These are phyloP conservation scores for Fusarium sororula DNA, from an alignment of 2,329 filamentous ascomycete species.

Conservation along the genomic window DNA sequence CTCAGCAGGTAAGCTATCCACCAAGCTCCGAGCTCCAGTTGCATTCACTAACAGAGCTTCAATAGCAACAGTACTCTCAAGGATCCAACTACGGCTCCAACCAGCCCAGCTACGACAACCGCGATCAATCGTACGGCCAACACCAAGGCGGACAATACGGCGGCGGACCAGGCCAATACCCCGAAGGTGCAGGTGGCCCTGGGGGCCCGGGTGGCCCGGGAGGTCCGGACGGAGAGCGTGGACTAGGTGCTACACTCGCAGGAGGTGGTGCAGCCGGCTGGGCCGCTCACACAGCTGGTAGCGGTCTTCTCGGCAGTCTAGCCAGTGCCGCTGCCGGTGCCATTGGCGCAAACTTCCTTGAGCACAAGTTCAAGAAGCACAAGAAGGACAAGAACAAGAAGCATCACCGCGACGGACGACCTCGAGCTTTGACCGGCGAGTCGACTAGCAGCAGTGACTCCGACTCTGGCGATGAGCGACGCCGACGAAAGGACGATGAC, in stretches of 20 bases:
- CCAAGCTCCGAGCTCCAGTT: too few relatives aligned
- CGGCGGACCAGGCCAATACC: slow-evolving; percentile 20
- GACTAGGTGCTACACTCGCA: slow-evolving; percentile 60
- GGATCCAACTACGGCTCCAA: slow-evolving; percentile 25
- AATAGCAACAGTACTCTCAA: slow-evolving; percentile 32
- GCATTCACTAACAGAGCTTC: background rate
- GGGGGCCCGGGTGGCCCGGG: slow-evolving; percentile 26
- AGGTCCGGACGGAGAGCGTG: slow-evolving; percentile 53
- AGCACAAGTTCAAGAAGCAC: slow-evolving; percentile 49
- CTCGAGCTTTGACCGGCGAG: slow-evolving; percentile 29
- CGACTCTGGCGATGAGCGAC: slow-evolving; percentile 33
- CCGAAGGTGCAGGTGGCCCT: slow-evolving; percentile 1
- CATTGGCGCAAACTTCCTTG: slow-evolving; percentile 58
- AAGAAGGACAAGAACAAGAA: slow-evolving; percentile 42
- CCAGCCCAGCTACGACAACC: slow-evolving; percentile 29
- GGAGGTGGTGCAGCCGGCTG: slow-evolving; percentile 61
- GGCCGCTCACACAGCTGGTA: slow-evolving; percentile 60
- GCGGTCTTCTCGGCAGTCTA: slow-evolving; percentile 58
- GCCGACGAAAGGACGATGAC: slow-evolving; percentile 24
- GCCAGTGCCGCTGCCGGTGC: slow-evolving; percentile 59
- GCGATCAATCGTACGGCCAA: slow-evolving; percentile 20
- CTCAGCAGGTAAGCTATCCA: slow-evolving; percentile 19
- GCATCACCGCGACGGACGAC: slow-evolving; percentile 34
- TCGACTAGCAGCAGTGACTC: slow-evolving; percentile 41
- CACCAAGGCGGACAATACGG: slow-evolving; percentile 34